phyloP scores from a whole-genome alignment of 305 asterid species.

The Rubia tinctorum region DNA sequence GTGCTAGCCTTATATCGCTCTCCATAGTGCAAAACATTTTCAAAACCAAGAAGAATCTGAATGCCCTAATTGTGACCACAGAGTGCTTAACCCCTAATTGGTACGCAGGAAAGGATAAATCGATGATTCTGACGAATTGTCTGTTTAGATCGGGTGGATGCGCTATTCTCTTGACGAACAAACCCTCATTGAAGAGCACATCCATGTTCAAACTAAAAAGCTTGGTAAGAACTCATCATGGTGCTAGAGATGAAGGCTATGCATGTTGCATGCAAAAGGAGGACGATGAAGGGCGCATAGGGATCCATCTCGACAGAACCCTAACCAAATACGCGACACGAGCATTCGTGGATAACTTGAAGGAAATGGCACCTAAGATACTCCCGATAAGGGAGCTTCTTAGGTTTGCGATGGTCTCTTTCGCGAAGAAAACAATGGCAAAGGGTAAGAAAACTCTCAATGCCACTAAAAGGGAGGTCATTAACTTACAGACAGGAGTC shows the following conservation, averaged over 20 bases:
- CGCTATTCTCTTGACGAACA: slow-evolving; percentile 57
- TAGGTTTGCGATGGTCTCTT: slow-evolving; percentile 27
- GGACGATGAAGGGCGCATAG: slow-evolving; percentile 52
- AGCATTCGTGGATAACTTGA: slow-evolving; percentile 64
- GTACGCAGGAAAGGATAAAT: slow-evolving; percentile 67
- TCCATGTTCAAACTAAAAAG: slow-evolving; percentile 54
- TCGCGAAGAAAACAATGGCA: slow-evolving; percentile 7
- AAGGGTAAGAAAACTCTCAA: background rate
- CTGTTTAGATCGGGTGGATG: slow-evolving; percentile 77
- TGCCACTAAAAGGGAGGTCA: slow-evolving; percentile 21
- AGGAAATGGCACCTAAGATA: slow-evolving; percentile 55
- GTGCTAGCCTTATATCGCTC: slow-evolving; percentile 63
- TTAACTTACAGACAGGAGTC: slow-evolving; percentile 62
- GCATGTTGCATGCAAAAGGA: slow-evolving; percentile 61
- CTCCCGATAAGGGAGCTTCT: slow-evolving; percentile 54
- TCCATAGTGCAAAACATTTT: slow-evolving; percentile 48
- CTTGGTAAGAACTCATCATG: slow-evolving; percentile 74
- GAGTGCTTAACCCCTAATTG: slow-evolving; percentile 66
- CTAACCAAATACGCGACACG: slow-evolving; percentile 76
- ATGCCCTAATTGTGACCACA: slow-evolving; percentile 61
- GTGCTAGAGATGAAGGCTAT: slow-evolving; percentile 60
- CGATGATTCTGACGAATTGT: slow-evolving; percentile 84
- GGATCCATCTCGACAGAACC: slow-evolving; percentile 58
- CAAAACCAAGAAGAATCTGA: slow-evolving; percentile 30
- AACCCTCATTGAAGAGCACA: slow-evolving; percentile 2